Base-by-base conservation (phyloP, 2,329 filamentous ascomycete genomes). In the Aspergillus clavatus region DNA sequence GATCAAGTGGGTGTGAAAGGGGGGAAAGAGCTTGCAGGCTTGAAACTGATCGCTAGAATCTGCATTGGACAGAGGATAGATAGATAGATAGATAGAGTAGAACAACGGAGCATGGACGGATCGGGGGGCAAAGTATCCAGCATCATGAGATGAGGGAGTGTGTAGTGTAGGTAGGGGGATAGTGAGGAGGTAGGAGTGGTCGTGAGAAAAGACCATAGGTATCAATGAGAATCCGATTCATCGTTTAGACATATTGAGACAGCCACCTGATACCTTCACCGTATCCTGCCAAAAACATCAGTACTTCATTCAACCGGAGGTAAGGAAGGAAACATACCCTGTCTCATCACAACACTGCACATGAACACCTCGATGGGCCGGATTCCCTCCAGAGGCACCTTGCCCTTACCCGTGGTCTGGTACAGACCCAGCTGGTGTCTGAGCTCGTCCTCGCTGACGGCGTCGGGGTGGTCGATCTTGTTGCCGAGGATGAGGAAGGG, bases 391-490 rank as follows among this genome's bases (percentile, higher is more conserved):
- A 93, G 78, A 53, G 86, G 87, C 52, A 94, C 84, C 79, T 94
- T 95, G 72, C 89, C 89, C 81, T 96, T 95, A 62, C 90, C 90
- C 50, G 89, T 95, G 45, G 90, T 95, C 74, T 97, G 91, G 74
- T 94, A 97, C 63, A 98, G 74, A 52, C 93, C 93, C 47, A 98
- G 78, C 69, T 90, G 86, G 68, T 91, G 85, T 70, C 93, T 82
- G 65, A 97, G 80, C 75, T 96, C 89, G 62, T 97, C 91, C 79
- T 98, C 93, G 55, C 86, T 91, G 43, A 97, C 84, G 52, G 93
- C 93, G 59, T 94, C 87, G 43, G 90, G 90, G 76, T 97, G 90
- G 71, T 98, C 93, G 70, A 98, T 98, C 83, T 98, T 98, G 83
- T 98, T 98, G 60, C 93, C 93, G 53, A 98, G 82, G 59, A 98